A percentile compares a stretch with the other conserved stretches of the same genome.
Evolutionary conservation across 2,329 filamentous ascomycete species (phyloP).

Genomic region (Alternaria sp.): DNA sequence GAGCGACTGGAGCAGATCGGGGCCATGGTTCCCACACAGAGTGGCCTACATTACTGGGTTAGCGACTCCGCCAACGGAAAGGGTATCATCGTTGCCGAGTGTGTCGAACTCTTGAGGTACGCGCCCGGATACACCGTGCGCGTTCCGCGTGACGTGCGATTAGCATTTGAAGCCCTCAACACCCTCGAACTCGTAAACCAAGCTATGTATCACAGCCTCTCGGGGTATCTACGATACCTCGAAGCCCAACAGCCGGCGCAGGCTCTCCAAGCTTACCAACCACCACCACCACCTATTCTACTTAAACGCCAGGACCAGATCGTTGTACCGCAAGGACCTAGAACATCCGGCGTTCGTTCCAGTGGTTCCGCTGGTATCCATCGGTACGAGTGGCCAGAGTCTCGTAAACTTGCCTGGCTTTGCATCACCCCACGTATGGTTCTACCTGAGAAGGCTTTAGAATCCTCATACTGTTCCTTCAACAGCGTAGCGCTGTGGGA

Average conservation of each 20-base stretch:
- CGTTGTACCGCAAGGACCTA: background rate
- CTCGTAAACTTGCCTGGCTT: background rate
- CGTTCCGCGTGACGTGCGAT: background rate
- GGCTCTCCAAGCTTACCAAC: background rate
- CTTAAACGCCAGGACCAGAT: background rate
- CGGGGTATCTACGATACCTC: background rate
- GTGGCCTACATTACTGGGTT: background rate
- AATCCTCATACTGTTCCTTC: background rate
- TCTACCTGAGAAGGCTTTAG: background rate
- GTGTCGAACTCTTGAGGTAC: background rate
- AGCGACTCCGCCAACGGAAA: background rate
- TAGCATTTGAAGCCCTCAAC: background rate
- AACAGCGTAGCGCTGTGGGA: background rate
- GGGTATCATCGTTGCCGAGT: background rate
- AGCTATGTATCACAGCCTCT: background rate
- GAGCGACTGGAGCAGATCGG: background rate
- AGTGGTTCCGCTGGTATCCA: background rate
- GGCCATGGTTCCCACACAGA: background rate
- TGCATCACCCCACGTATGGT: background rate
- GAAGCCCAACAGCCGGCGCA: background rate
- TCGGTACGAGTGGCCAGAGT: background rate
- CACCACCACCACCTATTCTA: background rate
- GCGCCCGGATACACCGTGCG: background rate
- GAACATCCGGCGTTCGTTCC: background rate
- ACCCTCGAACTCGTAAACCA: background rate